Base-by-base conservation (phyloP, 176 grass and related monocot species). In the Avena eriantha region DNA sequence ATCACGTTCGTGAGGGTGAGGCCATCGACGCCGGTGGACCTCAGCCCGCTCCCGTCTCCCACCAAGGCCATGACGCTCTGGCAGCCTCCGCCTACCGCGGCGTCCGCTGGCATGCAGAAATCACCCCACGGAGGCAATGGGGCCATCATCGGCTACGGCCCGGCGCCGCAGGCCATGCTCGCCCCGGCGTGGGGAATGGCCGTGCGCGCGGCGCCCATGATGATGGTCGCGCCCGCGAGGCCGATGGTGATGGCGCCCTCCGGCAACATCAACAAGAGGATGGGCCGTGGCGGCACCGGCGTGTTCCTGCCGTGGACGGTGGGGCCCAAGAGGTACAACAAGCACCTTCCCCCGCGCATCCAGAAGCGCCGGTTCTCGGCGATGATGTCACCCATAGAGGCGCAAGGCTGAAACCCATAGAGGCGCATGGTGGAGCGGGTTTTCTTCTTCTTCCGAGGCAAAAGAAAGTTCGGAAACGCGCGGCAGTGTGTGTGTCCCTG, bases 291-390 rank as follows among this genome's bases (percentile, higher is more conserved):
- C 56, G 97, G 97, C 81, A 99, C 97, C 16, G 97, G 97, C 34
- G 97, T 99, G 54, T 99, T 99, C 89, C 86, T 99, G 72, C 97
- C 97, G 10, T 99, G 94, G 97, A 91, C 84, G 48, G 94, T 99
- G 1, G 97, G 97, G 9, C 90, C 97, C 1, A 99, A 99, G 90
- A 82, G 90, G 76, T 97, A 94, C 53, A 96, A 89, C 90, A 97
- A 93, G 87, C 97, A 97, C 72, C 94, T 99, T 17, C 97, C 97
- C 1, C 97, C 97, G 61, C 94, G 94, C 77, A 99, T 99, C 53
- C 97, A 99, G 90, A 99, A 92, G 97, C 95, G 94, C 85, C 76
- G 94, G 35, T 94, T 99, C 76, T 90, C 87, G 26, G 88, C 94
- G 41, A 83, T 99, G 86, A 90, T 89, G 68, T 92, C 94, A 66